Percentiles rank a stretch among this genome's conserved stretches.
Conservation (phyloP, 2,329 filamentous ascomycete genomes). For the Exserohilum rostratum region DNA sequence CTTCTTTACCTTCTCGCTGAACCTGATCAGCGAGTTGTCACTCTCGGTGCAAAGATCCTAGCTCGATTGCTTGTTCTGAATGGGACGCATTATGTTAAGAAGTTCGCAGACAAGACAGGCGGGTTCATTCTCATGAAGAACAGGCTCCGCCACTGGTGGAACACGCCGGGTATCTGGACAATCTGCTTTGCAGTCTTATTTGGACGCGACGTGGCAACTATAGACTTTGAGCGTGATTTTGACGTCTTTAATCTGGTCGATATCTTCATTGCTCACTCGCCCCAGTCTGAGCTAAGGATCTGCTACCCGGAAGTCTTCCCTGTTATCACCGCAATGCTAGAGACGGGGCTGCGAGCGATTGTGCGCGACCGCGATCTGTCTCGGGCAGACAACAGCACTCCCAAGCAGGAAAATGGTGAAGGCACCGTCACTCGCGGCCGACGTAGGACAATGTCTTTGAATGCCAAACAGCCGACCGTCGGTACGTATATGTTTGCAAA, state of each 20-base stretch:
- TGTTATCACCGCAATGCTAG: conserved; percentile 84
- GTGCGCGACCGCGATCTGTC: conserved; percentile 43
- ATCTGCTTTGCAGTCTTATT: conserved; percentile 90
- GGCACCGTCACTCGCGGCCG: conserved; percentile 49
- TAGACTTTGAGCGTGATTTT: conserved; percentile 75
- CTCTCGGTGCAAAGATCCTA: conserved; percentile 81
- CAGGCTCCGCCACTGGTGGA: conserved; percentile 86
- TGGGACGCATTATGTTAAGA: conserved; percentile 79
- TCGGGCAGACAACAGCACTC: conserved; percentile 21
- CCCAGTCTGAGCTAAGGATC: conserved; percentile 62
- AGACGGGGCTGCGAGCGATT: conserved; percentile 72
- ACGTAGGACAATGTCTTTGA: conserved; percentile 70
- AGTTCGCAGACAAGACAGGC: conserved; percentile 84
- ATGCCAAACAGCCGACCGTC: conserved; percentile 58
- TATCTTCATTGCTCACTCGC: conserved; percentile 62
- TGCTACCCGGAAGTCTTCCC: conserved; percentile 78
- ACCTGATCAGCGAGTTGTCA: conserved; percentile 80
- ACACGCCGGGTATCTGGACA: conserved; percentile 81
- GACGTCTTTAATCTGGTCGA: conserved; percentile 76
- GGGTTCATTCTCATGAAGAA: conserved; percentile 87
- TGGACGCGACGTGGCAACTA: conserved; percentile 75
- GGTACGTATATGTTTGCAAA: conserved; percentile 23
- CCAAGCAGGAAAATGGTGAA: conserved; percentile 27
- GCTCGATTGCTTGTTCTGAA: conserved; percentile 83
- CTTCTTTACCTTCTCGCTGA: conserved; percentile 89